Conservation (phyloP, 768 basidiomycete genomes). For the Udeniomyces megalosporus region DNA sequence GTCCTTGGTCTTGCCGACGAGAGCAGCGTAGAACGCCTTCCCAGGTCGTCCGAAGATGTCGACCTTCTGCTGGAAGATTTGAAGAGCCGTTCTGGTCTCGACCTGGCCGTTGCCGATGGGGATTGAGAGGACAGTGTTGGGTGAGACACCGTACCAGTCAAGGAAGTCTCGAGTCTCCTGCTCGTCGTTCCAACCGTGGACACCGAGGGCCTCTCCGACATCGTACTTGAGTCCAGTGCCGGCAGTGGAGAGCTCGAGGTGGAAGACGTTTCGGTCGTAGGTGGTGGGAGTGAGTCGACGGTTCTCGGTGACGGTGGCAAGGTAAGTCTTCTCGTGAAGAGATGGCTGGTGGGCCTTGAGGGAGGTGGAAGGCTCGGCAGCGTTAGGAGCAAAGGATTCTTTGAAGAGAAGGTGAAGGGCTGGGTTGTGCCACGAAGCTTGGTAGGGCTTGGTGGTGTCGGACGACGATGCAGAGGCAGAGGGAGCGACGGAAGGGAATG, state of each 20-base stretch:
- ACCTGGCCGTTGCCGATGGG: conserved; percentile 50
- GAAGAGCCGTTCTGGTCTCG: conserved; percentile 88
- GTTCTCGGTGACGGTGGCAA: conserved; percentile 87
- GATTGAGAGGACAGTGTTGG: conserved; percentile 61
- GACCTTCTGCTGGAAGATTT: conserved; percentile 87
- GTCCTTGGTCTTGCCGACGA: conserved; percentile 56
- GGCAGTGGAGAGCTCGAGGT: conserved; percentile 82
- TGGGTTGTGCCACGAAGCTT: conserved; percentile 44
- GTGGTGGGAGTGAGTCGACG: conserved; percentile 82
- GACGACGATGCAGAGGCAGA: conserved; percentile 63
- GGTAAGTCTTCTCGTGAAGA: conserved; percentile 70
- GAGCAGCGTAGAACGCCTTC: conserved; percentile 83
- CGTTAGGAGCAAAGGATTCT: conserved; percentile 4
- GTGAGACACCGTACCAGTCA: conserved; percentile 75
- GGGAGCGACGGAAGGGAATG: conserved; percentile 28
- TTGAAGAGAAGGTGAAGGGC: conserved; percentile 38
- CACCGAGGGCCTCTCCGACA: conserved; percentile 89
- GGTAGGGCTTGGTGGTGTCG: conserved; percentile 42
- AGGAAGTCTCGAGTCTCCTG: conserved; percentile 79
- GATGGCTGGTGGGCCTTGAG: conserved; percentile 40
- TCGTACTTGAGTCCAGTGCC: conserved; percentile 88
- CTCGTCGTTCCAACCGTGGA: conserved; percentile 95
- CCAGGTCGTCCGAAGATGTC: conserved; percentile 92
- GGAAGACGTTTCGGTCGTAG: conserved; percentile 97
- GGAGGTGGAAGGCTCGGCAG: not conserved